Conservation (phyloP, 192 early-diverging fungal species). For the Spinellus fusiger region DNA sequence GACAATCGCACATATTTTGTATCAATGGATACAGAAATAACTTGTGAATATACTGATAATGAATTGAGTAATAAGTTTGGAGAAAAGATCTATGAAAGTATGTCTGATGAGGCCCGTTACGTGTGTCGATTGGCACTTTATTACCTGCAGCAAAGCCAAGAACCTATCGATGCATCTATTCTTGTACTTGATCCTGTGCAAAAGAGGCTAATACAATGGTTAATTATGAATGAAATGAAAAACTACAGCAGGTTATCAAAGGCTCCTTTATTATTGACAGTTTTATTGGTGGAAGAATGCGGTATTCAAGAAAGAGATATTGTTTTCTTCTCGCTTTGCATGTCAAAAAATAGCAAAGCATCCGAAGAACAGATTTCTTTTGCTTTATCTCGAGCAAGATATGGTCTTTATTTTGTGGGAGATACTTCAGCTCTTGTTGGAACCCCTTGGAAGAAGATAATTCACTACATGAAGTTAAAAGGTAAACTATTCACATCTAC, state of each 20-base stretch:
- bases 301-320: constrained; percentile 5
- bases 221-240: neutral
- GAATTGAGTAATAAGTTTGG: neutral
- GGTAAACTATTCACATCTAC: neutral
- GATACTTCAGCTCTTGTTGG: neutral
- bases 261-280: neutral
- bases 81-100: neutral
- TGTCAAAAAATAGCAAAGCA: neutral
- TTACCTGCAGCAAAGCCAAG: constrained; percentile 4
- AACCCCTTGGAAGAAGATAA: neutral
- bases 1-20: constrained; percentile 3
- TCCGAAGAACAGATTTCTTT: constrained; percentile 3
- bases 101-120: constrained; percentile 5
- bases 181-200: constrained; percentile 1
- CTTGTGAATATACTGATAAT: neutral
- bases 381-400: constrained; percentile 16
- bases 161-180: neutral
- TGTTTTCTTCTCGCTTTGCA: constrained; percentile 5
- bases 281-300: neutral
- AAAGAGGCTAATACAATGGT: constrained; percentile 2
- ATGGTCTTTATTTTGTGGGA: constrained; percentile 17
- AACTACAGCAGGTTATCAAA: neutral
- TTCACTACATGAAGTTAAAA: constrained; percentile 7
- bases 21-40: neutral
- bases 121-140: constrained; percentile 14